These are phyloP conservation scores for Filosporella fistucella DNA, from an alignment of 495 filamentous ascomycete species.

Conservation along the genomic window DNA sequence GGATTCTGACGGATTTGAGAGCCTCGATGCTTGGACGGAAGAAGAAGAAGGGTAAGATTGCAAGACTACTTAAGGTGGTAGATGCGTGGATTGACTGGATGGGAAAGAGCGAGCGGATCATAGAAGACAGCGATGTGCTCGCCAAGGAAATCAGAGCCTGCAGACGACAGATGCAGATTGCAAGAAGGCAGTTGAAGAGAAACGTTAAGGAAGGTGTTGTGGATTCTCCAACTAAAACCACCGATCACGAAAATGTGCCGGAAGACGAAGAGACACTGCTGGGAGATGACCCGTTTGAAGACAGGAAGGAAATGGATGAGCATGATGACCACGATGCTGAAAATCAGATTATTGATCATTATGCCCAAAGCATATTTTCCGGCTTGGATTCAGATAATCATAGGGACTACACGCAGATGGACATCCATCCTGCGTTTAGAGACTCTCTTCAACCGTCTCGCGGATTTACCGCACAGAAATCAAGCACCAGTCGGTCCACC, in stretches of 20 bases:
- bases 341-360: no score
- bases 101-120: slow-evolving; percentile 1
- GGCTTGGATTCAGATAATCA: no score
- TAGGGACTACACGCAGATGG: no score
- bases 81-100: slow-evolving; percentile 35
- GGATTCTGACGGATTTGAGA: slow-evolving; percentile 31
- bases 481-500: no score
- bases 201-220: neutral
- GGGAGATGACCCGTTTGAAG: slow-evolving; percentile 1
- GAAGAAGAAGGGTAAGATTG: slow-evolving; percentile 17
- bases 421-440: slow-evolving; percentile 13
- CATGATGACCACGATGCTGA: no score
- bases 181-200: neutral
- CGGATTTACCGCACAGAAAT: no score
- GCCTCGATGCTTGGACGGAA: slow-evolving; percentile 30
- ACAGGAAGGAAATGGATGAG: no score
- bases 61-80: slow-evolving; percentile 30
- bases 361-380: no score
- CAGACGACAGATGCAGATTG: slow-evolving; percentile 10
- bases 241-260: neutral
- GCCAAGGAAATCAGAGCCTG: slow-evolving; percentile 5
- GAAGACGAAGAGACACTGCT: neutral
- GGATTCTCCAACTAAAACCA: no score
- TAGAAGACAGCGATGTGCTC: neutral
- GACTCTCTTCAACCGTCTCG: no score